phyloP scores from a whole-genome alignment of 2,329 filamentous ascomycete genomes.

The Epichloe brachyelytri region DNA sequence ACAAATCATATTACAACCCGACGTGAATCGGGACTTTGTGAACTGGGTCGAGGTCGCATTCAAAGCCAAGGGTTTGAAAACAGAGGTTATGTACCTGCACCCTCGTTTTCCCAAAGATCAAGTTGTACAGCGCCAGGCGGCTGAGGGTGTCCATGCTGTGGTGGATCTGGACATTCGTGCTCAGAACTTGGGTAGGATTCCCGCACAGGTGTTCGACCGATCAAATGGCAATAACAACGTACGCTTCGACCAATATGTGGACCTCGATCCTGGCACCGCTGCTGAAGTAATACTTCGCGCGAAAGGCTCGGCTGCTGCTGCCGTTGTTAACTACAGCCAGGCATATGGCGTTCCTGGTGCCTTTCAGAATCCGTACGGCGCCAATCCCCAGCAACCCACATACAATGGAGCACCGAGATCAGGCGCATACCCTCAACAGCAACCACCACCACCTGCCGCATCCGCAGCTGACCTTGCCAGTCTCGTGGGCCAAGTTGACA shows the following conservation, averaged over 20 bases:
- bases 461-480: slow-evolving; percentile 42
- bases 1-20: slow-evolving; percentile 71
- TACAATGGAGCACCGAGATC: slow-evolving; percentile 16
- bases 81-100: slow-evolving; percentile 68
- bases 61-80: slow-evolving; percentile 54
- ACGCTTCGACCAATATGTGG: slow-evolving; percentile 75
- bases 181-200: slow-evolving; percentile 60
- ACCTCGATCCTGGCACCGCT: slow-evolving; percentile 65
- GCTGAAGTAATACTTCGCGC: slow-evolving; percentile 68
- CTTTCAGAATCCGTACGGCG: slow-evolving; percentile 20
- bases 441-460: slow-evolving; percentile 23
- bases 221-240: slow-evolving; percentile 61
- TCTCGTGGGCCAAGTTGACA: slow-evolving; percentile 56
- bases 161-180: slow-evolving; percentile 60
- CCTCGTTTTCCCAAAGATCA: slow-evolving; percentile 63
- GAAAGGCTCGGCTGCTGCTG: slow-evolving; percentile 32
- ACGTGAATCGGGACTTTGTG: slow-evolving; percentile 68
- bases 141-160: slow-evolving; percentile 80
- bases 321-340: slow-evolving; percentile 18
- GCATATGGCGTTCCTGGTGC: slow-evolving; percentile 14
- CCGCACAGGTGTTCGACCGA: slow-evolving; percentile 76
- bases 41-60: slow-evolving; percentile 72
- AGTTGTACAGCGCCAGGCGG: slow-evolving; percentile 72
- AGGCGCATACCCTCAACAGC: slow-evolving; percentile 20
- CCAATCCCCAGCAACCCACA: slow-evolving; percentile 14